Percentiles rank a stretch among this genome's conserved stretches.
Conservation (phyloP, 2,329 filamentous ascomycete species). For the Cordyceps cicadae region DNA sequence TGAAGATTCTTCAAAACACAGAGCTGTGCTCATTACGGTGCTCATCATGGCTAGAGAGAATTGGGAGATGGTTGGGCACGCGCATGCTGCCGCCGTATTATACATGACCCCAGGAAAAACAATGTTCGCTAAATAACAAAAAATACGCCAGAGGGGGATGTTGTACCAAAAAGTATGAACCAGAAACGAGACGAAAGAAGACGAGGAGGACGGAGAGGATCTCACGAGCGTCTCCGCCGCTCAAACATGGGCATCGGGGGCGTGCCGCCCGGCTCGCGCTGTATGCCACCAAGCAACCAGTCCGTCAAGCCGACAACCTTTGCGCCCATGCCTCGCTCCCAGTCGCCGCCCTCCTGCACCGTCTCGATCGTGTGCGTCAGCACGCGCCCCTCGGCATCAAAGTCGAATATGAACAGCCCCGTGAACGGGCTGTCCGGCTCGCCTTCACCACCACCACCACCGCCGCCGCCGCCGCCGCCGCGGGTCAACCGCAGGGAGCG, state of each 20-base stretch:
- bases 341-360: slow-evolving; percentile 72
- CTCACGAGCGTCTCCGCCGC: slow-evolving; percentile 20
- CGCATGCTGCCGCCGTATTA: neutral
- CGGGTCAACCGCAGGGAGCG: slow-evolving; percentile 33
- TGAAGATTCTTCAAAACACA: neutral
- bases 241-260: slow-evolving; percentile 31
- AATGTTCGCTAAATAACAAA: slow-evolving; percentile 4
- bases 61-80: neutral
- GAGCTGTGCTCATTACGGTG: neutral
- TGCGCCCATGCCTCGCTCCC: slow-evolving; percentile 71
- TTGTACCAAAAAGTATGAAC: neutral
- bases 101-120: neutral
- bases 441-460: no score
- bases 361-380: slow-evolving; percentile 90
- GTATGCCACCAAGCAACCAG: slow-evolving; percentile 82
- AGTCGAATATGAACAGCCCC: slow-evolving; percentile 91
- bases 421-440: slow-evolving; percentile 70
- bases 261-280: slow-evolving; percentile 31
- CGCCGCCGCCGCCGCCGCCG: slow-evolving; percentile 11
- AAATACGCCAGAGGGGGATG: slow-evolving; percentile 8
- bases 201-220: neutral
- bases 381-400: slow-evolving; percentile 78
- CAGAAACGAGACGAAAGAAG: neutral
- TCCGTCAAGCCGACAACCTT: slow-evolving; percentile 88
- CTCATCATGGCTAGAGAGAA: neutral